Percentiles rank a stretch among this genome's conserved stretches.
Conservation (phyloP, 192 early-diverging fungal genomes). For the Funneliformis mosseae region DNA sequence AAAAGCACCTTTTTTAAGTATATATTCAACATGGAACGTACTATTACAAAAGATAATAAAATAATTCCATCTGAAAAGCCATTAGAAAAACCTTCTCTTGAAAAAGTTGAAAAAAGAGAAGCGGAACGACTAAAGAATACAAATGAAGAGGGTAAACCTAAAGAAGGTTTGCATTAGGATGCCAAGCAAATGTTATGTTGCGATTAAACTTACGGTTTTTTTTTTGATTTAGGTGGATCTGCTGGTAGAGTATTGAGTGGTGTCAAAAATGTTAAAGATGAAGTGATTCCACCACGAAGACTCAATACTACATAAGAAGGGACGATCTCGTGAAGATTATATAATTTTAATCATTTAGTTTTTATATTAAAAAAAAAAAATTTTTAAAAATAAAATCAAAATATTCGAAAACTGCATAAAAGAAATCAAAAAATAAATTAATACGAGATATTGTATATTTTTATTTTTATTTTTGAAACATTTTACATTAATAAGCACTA, state of each 20-base stretch:
- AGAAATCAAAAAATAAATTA: no score
- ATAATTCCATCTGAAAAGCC: not conserved
- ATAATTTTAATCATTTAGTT: no score
- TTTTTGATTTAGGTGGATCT: not conserved
- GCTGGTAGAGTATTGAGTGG: not conserved
- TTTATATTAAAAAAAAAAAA: no score
- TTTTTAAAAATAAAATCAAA: no score
- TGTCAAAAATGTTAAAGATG: not conserved
- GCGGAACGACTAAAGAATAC: not conserved
- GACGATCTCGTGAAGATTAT: no score
- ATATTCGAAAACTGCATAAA: no score
- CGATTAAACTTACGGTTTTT: not conserved
- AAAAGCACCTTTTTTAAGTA: no score
- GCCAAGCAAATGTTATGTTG: no score
- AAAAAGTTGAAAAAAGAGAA: not conserved
- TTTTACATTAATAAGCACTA: not conserved
- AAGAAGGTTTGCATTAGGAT: not conserved
- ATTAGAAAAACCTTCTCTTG: not conserved
- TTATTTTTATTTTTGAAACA: no score
- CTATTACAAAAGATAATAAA: not conserved
- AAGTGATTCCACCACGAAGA: not conserved
- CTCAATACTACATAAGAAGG: not conserved
- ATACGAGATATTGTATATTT: no score
- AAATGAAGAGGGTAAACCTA: not conserved
- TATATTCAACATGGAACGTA: not conserved